Conservation (phyloP, 768 basidiomycete genomes). For the Russula vinacea region DNA sequence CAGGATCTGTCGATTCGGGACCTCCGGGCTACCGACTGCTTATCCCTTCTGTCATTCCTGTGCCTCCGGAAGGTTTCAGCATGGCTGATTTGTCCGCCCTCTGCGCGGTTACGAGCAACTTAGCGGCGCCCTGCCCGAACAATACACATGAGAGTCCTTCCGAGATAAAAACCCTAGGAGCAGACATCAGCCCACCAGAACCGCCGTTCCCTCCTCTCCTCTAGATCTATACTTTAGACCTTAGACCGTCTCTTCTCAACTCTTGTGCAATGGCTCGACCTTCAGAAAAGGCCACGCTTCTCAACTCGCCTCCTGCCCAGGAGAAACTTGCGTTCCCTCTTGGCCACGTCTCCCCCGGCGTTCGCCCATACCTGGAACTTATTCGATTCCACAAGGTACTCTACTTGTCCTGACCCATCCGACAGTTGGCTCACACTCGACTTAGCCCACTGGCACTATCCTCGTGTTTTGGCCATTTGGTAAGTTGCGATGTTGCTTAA, state of each 20-base stretch:
- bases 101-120: not conserved
- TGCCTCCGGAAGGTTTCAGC: not conserved
- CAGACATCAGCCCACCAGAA: not conserved
- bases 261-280: conserved; percentile 7
- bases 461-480: conserved; percentile 26
- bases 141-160: not conserved
- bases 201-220: not conserved
- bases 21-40: conserved; percentile 9
- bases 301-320: conserved; percentile 10
- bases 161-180: conserved; percentile 8
- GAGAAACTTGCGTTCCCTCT: conserved; percentile 30
- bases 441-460: conserved; percentile 27
- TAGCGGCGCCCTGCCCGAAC: not conserved
- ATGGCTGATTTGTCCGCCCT: not conserved
- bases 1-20: conserved; percentile 9
- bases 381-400: conserved; percentile 27
- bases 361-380: conserved; percentile 30
- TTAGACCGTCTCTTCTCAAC: conserved; percentile 1
- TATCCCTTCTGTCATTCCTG: not conserved
- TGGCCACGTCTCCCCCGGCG: conserved; percentile 25
- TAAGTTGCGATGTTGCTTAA: not conserved
- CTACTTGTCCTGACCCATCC: no score
- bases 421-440: not conserved
- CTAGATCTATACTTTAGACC: conserved; percentile 9
- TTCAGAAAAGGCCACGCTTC: conserved; percentile 17